Evolutionary conservation across 768 basidiomycete genomes (phyloP), one percentile per base, ranked within the genome.

Genomic region (Tricholoma terreum): DNA sequence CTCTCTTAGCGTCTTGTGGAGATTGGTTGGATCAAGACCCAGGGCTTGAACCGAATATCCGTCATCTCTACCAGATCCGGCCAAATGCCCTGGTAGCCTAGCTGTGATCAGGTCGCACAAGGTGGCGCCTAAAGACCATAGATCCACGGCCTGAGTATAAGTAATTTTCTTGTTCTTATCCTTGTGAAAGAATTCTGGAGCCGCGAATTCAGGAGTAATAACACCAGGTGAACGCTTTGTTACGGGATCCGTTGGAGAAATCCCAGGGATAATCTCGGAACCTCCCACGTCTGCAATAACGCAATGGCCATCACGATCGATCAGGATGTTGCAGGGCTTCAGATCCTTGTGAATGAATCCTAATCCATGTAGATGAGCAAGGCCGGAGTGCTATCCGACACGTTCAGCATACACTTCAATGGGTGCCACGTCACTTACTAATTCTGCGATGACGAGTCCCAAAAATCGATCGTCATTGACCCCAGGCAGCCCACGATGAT

Each of bases 231-330:
- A 1, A 31, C 6, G 6, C 9, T 7, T 30, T 15, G n/a, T 6
- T 5, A 48, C 7, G 8, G 6, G 14, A 7, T 30, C 1, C 15
- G 15, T n/a, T 8, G 46, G 46, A 15, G 46, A 30, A 31, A 48
- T 48, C 8, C 46, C 46, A 31, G 46, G 27, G 14, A n/a, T 2
- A 48, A 48, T 7, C 9, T 48, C 46, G n/a, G 15, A 48, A 17
- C 46, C 46, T 17, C 46, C 46, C n/a, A 48, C 27, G 46, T 48
- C 46, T 48, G 46, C 46, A 17, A 48, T 48, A n/a, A 48, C 46
- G 11, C 46, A 48, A 17, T 48, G 46, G 9, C 46, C 46, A 48
- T 48, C 46, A 31, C 46, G 46, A 17, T 48, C 46, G 5, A 48
- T 48, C 7, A 48, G 30, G 46, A 48, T n/a, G 10, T 48, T 48